These are phyloP conservation scores for Argentina anserina DNA, from an alignment of 306 rosid species.

Conservation along the genomic window DNA sequence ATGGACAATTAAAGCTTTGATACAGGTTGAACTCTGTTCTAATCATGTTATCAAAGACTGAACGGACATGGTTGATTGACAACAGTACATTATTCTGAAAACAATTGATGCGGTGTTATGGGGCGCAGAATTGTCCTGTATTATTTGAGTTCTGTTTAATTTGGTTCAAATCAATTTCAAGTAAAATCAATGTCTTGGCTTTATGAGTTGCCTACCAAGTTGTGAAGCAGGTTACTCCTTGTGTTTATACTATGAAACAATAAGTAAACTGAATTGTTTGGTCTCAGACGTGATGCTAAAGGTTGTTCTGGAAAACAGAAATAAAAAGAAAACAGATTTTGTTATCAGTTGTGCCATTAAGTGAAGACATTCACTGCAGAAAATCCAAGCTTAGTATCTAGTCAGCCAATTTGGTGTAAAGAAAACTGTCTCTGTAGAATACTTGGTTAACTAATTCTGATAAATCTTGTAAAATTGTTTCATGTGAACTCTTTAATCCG, in stretches of 20 bases:
- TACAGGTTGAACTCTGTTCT: slow-evolving; percentile 70
- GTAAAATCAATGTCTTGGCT: slow-evolving; percentile 36
- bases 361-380: neutral
- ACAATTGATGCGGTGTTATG: slow-evolving; percentile 39
- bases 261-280: slow-evolving; percentile 5
- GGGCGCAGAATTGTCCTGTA: slow-evolving; percentile 40
- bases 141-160: slow-evolving; percentile 30
- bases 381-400: neutral
- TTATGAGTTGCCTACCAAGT: slow-evolving; percentile 29
- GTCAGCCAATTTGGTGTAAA: neutral
- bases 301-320: neutral
- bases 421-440: neutral
- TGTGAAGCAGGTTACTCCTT: slow-evolving; percentile 19
- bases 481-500: neutral
- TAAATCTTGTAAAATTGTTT: neutral
- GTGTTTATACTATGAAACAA: slow-evolving; percentile 14
- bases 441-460: neutral
- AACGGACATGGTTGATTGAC: slow-evolving; percentile 60
- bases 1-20: slow-evolving; percentile 64
- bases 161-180: slow-evolving; percentile 24
- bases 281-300: neutral
- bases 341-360: neutral
- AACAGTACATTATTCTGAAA: slow-evolving; percentile 41
- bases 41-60: slow-evolving; percentile 66
- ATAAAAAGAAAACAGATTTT: neutral